Percentiles rank a stretch among this genome's conserved stretches.
phyloP scores from a whole-genome alignment of 805 yeast species.

The Yarrowia bubula region DNA sequence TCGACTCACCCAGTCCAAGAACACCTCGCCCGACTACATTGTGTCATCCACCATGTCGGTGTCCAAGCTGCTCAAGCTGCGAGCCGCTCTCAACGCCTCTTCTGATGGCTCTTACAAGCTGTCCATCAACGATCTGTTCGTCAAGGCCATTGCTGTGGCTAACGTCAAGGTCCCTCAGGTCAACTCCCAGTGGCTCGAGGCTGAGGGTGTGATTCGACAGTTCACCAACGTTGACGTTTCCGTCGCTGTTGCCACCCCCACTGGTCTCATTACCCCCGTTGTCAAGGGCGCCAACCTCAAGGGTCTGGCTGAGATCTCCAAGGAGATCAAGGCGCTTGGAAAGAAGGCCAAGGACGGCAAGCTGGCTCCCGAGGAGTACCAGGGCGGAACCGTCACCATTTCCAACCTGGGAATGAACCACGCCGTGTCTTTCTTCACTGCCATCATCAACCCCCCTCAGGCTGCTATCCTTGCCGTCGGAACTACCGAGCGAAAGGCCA shows the following conservation, averaged over 20 bases:
- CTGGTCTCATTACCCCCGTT: constrained; percentile 96
- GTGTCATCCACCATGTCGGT: constrained; percentile 86
- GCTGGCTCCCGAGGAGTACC: constrained; percentile 93
- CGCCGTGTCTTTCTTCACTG: constrained; percentile 89
- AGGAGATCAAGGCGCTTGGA: constrained; percentile 85
- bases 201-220: constrained; percentile 87
- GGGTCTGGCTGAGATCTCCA: constrained; percentile 81
- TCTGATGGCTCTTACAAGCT: constrained; percentile 85
- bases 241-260: constrained; percentile 97
- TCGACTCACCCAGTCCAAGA: constrained; percentile 84
- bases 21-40: constrained; percentile 85
- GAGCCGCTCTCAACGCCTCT: constrained; percentile 81
- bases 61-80: constrained; percentile 83
- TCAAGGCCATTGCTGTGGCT: constrained; percentile 93
- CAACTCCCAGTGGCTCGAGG: constrained; percentile 89
- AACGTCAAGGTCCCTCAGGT: constrained; percentile 87
- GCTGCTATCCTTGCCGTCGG: constrained; percentile 92
- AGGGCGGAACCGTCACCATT: constrained; percentile 98
- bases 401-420: constrained; percentile 98
- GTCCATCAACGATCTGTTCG: constrained; percentile 89
- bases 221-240: constrained; percentile 91
- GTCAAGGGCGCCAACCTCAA: constrained; percentile 82
- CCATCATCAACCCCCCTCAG: constrained; percentile 98
- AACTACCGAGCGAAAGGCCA: constrained; percentile 86
- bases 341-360: constrained; percentile 94